Evolutionary conservation across 23 red algal species (phyloP).

Genomic region (Agarophyton chilense): DNA sequence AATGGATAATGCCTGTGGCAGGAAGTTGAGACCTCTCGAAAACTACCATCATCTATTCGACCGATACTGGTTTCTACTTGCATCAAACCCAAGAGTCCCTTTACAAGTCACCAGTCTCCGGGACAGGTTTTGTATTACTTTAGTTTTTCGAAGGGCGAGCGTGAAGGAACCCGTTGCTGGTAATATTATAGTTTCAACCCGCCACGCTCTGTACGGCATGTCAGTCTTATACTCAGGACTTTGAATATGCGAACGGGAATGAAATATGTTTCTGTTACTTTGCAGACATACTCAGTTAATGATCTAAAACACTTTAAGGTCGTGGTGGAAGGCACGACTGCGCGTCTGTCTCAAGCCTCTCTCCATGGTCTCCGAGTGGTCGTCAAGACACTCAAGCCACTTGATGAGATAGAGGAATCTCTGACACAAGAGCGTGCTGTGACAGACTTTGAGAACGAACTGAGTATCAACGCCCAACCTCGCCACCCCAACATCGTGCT

Average conservation of each 20-base stretch:
- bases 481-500: slow-evolving; percentile 68
- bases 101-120: too few species aligned
- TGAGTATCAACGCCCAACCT: slow-evolving; percentile 6
- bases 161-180: too few species aligned
- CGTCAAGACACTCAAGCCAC: slow-evolving; percentile 41
- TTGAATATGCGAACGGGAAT: not conserved
- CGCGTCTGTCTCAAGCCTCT: slow-evolving; percentile 9
- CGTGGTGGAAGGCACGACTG: slow-evolving; percentile 48
- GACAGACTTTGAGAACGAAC: slow-evolving; percentile 40
- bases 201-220: too few species aligned
- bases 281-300: not conserved
- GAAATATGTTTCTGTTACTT: not conserved
- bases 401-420: slow-evolving; percentile 33
- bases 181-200: too few species aligned
- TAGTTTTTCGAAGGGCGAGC: too few species aligned
- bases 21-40: too few species aligned
- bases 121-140: too few species aligned
- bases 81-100: too few species aligned
- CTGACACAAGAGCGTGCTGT: slow-evolving; percentile 6
- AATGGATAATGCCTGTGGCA: too few species aligned
- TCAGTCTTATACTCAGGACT: too few species aligned
- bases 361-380: slow-evolving; percentile 26
- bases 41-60: too few species aligned
- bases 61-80: too few species aligned
- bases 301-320: not conserved